phyloP scores from a whole-genome alignment of 2,329 filamentous ascomycete species.

The Kalmusia sp. region DNA sequence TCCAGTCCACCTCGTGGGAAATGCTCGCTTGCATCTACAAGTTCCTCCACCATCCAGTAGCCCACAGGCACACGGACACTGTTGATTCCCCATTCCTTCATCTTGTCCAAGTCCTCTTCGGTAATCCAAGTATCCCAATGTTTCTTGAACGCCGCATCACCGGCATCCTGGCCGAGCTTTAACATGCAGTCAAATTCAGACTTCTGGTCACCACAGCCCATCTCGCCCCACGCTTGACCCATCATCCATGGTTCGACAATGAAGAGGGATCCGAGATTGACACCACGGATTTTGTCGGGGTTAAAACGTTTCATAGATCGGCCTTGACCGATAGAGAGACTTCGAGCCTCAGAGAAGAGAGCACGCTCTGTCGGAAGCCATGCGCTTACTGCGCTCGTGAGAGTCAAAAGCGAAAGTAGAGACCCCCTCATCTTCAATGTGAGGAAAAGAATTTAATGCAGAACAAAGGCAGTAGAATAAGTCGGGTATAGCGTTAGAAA shows the following conservation, averaged over 20 bases:
- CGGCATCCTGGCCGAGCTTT: constrained; percentile 54
- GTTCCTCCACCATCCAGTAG: constrained; percentile 62
- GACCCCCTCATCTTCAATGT: constrained; percentile 14
- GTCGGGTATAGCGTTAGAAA: too few species aligned
- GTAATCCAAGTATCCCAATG: constrained; percentile 63
- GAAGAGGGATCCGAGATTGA: constrained; percentile 62
- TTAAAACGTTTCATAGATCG: constrained; percentile 18
- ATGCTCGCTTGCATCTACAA: constrained; percentile 59
- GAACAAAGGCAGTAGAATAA: neutral
- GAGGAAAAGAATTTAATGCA: neutral
- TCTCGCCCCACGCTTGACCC: constrained; percentile 52
- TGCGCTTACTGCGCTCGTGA: constrained; percentile 18
- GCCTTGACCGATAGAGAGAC: constrained; percentile 20
- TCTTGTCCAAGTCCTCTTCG: constrained; percentile 57
- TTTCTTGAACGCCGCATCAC: constrained; percentile 55
- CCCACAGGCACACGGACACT: constrained; percentile 63
- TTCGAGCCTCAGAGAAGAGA: constrained; percentile 15
- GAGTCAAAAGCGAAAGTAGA: constrained; percentile 17
- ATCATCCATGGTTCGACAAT: constrained; percentile 64
- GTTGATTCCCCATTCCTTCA: constrained; percentile 60
- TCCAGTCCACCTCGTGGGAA: constrained; percentile 59
- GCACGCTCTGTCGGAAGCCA: constrained; percentile 26
- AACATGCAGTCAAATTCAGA: constrained; percentile 64
- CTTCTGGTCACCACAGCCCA: constrained; percentile 55
- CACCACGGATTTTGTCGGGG: constrained; percentile 55